phyloP scores from a whole-genome alignment of 768 basidiomycete species.

The Neoboletus brunneissimus region DNA sequence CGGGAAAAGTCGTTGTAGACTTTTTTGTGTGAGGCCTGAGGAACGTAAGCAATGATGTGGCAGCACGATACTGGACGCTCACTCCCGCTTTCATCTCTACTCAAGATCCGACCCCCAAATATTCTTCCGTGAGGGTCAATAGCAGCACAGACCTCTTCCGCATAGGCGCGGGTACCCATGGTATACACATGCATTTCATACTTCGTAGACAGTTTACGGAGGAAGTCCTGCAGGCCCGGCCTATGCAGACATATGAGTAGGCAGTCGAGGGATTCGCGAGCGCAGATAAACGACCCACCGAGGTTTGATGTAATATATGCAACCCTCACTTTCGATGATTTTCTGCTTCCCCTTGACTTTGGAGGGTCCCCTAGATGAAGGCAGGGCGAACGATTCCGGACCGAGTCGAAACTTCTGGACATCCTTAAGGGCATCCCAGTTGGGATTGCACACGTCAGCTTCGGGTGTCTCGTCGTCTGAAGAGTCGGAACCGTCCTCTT shows the following conservation, averaged over 20 bases:
- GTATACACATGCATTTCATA: slow-evolving; percentile 99
- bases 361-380: slow-evolving; percentile 37
- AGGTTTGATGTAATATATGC: slow-evolving; percentile 97
- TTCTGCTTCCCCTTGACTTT: slow-evolving; percentile 60
- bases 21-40: slow-evolving; percentile 86
- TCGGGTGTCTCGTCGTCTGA: slow-evolving; percentile 41
- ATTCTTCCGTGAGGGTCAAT: slow-evolving; percentile 86
- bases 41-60: slow-evolving; percentile 11
- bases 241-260: slow-evolving; percentile 34
- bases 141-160: slow-evolving; percentile 89
- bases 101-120: slow-evolving; percentile 86
- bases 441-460: slow-evolving; percentile 79
- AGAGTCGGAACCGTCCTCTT: slow-evolving; percentile 30
- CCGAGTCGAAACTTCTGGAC: slow-evolving; percentile 86
- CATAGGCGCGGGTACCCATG: slow-evolving; percentile 97
- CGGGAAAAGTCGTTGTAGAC: slow-evolving; percentile 87
- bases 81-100: slow-evolving; percentile 97
- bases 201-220: slow-evolving; percentile 63
- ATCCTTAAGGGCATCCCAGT: slow-evolving; percentile 88
- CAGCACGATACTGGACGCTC: slow-evolving; percentile 33
- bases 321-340: slow-evolving; percentile 71
- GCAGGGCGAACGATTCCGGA: slow-evolving; percentile 64
- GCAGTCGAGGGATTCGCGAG: neutral
- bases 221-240: slow-evolving; percentile 82
- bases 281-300: slow-evolving; percentile 51